phyloP scores from a whole-genome alignment of 2,329 filamentous ascomycete species.

The Colletotrichum zoysiae region DNA sequence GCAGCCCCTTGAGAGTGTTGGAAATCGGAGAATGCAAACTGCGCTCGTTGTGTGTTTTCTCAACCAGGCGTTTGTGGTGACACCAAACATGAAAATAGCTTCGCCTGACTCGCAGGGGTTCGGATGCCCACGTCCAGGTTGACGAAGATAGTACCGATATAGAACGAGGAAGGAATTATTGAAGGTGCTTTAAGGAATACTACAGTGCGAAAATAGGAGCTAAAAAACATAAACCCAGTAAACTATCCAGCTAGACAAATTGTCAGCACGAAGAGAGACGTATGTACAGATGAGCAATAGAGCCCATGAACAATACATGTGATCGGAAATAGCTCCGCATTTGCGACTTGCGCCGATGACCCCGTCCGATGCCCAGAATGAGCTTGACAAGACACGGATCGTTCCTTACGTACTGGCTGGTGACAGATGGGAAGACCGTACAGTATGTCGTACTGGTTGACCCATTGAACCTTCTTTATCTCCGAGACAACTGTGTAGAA shows the following conservation, averaged over 20 bases:
- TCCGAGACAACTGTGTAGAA: neutral
- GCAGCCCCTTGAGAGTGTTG: neutral
- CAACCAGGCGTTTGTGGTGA: constrained; percentile 23
- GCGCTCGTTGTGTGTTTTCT: neutral
- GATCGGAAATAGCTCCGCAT: neutral
- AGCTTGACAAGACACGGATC: neutral
- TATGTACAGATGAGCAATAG: neutral
- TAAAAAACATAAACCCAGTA: too few relatives aligned
- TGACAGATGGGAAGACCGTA: too few relatives aligned
- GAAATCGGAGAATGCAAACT: neutral
- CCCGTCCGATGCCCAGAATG: neutral
- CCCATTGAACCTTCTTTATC: neutral
- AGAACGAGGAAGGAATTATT: constrained; percentile 47
- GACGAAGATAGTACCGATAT: constrained; percentile 47
- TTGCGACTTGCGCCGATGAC: neutral
- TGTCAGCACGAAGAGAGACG: too few relatives aligned
- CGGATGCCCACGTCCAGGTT: constrained; percentile 1
- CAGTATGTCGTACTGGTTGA: too few relatives aligned
- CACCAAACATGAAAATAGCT: constrained; percentile 55
- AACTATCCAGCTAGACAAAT: too few relatives aligned
- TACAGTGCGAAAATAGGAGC: too few relatives aligned
- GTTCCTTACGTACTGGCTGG: neutral
- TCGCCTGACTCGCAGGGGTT: constrained; percentile 42
- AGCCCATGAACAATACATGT: neutral
- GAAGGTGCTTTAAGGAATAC: constrained; percentile 52